Evolutionary conservation across 805 yeast species (phyloP), one percentile per base, ranked within the genome.

Genomic region (Candida stauntonica): DNA sequence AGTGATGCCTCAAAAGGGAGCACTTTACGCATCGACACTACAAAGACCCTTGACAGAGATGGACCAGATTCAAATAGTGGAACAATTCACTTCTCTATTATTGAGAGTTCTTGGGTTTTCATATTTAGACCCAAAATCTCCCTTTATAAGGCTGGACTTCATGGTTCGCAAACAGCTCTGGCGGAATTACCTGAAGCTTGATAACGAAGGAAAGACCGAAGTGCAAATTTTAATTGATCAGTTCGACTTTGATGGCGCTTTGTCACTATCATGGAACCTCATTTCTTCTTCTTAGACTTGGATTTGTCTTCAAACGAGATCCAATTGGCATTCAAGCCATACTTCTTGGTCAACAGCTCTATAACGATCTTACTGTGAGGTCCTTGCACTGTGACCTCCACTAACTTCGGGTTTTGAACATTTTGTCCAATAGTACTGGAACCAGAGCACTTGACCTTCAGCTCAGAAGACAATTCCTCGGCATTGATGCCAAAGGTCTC

Each of bases 301-400:
- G 73, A 55, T 52, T 78, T 81, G 51, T 84, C 84, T 40, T 73
- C 79, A 41, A 75, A 72, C 17, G 71, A 73, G 14, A 91, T 79
- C 81, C 82, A 84, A 14, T 70, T 58, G 4, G 71, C 57, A 17
- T 82, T 80, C 18, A 91, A 62, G 0, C 95, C 95, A 37, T 68
- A 66, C 41, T 77, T 66, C 5, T 63, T 64, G 31, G 64, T 70
- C 41, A 89, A 62, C 31, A 81, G 57, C 3, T 79, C 81, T n/a
- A 70, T 63, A 9, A 83, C 75, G 0, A 71, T 58, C 33, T 75
- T 72, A 17, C 79, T 78, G 57, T 91, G 98, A 3, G 91, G 84
- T 0, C 99, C 99, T 63, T 93, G 98, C 3, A 93, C 95, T 33
- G 79, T 72, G 4, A 93, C 87, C 51, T 86, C 94, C 29, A 68